Percentiles rank a stretch among this genome's conserved stretches.
Evolutionary conservation across 75 land plant genomes (phyloP).

Genomic region (Picea sitchensis): DNA sequence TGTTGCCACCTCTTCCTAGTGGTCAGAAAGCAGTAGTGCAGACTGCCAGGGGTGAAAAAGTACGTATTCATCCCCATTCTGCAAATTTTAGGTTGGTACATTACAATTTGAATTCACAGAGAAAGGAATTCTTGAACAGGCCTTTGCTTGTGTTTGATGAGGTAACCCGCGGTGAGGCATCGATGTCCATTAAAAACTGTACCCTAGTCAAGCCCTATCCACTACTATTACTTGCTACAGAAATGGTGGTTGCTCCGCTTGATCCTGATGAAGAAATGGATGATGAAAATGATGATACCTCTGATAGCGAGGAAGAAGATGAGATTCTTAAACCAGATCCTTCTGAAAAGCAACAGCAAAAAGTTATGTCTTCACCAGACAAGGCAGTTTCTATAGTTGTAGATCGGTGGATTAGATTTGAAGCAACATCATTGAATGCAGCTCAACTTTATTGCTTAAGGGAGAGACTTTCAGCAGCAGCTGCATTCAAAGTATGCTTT

Average conservation of each 20-base stretch:
- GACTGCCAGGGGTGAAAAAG: constrained; percentile 75
- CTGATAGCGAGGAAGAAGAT: constrained; percentile 37
- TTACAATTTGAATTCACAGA: background rate
- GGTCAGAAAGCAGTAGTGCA: constrained; percentile 53
- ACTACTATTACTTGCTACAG: constrained; percentile 70
- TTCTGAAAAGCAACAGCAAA: constrained; percentile 22
- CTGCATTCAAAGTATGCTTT: constrained; percentile 66
- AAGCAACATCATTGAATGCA: constrained; percentile 75
- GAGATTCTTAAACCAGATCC: constrained; percentile 16
- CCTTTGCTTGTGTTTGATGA: constrained; percentile 84
- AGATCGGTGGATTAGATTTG: constrained; percentile 82
- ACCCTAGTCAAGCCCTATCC: constrained; percentile 78
- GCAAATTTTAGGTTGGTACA: constrained; percentile 43
- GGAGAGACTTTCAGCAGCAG: constrained; percentile 73
- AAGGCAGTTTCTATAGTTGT: constrained; percentile 53
- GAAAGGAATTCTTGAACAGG: constrained; percentile 13
- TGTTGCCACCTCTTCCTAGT: constrained; percentile 48
- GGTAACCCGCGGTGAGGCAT: constrained; percentile 87
- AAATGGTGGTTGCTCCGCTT: constrained; percentile 81
- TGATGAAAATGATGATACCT: constrained; percentile 18
- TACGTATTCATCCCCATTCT: constrained; percentile 80
- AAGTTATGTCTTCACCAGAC: constrained; percentile 61
- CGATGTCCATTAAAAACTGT: constrained; percentile 65
- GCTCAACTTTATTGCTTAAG: constrained; percentile 90
- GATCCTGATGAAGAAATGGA: constrained; percentile 25